Percentiles rank a stretch among this genome's conserved stretches.
These are phyloP conservation scores for Lachnellula arida DNA, from an alignment of 2,329 filamentous ascomycete genomes.

Conservation along the genomic window DNA sequence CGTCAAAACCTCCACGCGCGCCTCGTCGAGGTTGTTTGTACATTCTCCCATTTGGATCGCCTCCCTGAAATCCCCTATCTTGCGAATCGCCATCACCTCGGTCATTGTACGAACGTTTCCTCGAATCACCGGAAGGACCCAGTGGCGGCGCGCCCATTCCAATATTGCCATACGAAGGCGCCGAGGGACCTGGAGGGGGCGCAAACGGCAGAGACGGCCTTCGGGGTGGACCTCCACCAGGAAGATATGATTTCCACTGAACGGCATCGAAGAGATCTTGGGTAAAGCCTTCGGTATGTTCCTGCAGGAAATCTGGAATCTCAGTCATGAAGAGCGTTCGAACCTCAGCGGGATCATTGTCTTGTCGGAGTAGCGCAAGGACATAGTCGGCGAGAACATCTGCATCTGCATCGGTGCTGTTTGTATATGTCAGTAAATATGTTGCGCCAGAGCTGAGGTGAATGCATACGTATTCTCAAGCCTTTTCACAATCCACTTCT, in stretches of 20 bases:
- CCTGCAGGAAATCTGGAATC: conserved; percentile 70
- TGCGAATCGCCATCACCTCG: conserved; percentile 40
- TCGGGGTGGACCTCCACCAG: conserved; percentile 44
- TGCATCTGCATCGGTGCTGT: conserved; percentile 71
- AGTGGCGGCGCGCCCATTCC: conserved; percentile 17
- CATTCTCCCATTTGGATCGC: conserved; percentile 38
- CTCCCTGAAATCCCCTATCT: conserved; percentile 33
- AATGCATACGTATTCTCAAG: conserved; percentile 63
- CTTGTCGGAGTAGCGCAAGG: conserved; percentile 68
- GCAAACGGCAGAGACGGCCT: conserved; percentile 23
- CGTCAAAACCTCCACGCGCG: conserved; percentile 16
- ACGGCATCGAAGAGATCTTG: conserved; percentile 67
- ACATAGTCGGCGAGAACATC: conserved; percentile 83
- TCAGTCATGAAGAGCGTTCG: conserved; percentile 65
- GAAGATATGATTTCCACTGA: conserved; percentile 55
- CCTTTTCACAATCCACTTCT: conserved; percentile 72
- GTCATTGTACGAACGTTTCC: conserved; percentile 55
- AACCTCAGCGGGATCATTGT: conserved; percentile 60
- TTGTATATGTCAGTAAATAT: conserved; percentile 9
- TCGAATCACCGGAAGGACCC: conserved; percentile 27
- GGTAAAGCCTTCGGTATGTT: conserved; percentile 61
- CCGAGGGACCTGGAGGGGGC: conserved; percentile 27
- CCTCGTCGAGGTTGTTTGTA: conserved; percentile 57
- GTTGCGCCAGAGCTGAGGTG: not conserved
- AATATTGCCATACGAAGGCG: conserved; percentile 19